Conservation (phyloP, 106 monocot genomes). For the Dactylorhiza incarnata region DNA sequence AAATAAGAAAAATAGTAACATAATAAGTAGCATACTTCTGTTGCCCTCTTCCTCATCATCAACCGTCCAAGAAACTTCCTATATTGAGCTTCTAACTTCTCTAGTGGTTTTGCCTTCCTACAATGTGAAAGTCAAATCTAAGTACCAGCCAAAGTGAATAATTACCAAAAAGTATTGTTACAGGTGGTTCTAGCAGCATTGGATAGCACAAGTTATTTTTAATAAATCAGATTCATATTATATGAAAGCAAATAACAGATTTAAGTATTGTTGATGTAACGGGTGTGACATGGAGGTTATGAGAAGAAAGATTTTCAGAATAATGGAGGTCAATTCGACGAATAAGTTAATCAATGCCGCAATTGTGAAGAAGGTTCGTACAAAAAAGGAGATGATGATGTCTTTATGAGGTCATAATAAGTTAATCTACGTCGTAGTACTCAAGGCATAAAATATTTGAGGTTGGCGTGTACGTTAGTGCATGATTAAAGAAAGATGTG, state of each 20-base stretch:
- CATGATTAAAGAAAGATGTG: no score
- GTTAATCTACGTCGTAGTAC: no score
- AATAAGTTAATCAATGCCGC: no score
- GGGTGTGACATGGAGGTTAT: not conserved
- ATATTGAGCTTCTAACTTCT: slow-evolving; percentile 63
- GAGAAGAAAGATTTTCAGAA: no score
- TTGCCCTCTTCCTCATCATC: slow-evolving; percentile 25
- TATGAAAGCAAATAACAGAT: not conserved
- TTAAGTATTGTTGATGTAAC: not conserved
- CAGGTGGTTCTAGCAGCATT: not conserved
- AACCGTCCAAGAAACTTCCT: slow-evolving; percentile 56
- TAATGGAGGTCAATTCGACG: no score
- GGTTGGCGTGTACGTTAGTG: no score
- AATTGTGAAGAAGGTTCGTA: no score
- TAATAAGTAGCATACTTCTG: slow-evolving; percentile 31
- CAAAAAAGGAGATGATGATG: no score
- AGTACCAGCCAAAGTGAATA: not conserved
- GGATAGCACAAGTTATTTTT: not conserved
- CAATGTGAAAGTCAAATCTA: not conserved
- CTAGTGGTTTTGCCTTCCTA: slow-evolving; percentile 65
- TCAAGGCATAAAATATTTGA: no score
- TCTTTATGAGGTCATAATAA: no score
- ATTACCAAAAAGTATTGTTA: not conserved
- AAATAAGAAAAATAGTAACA: not conserved
- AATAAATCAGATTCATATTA: not conserved